Evolutionary conservation across 2,329 filamentous ascomycete species (phyloP), one percentile per base, ranked within the genome.

Genomic region (Fusarium fujikuroi): DNA sequence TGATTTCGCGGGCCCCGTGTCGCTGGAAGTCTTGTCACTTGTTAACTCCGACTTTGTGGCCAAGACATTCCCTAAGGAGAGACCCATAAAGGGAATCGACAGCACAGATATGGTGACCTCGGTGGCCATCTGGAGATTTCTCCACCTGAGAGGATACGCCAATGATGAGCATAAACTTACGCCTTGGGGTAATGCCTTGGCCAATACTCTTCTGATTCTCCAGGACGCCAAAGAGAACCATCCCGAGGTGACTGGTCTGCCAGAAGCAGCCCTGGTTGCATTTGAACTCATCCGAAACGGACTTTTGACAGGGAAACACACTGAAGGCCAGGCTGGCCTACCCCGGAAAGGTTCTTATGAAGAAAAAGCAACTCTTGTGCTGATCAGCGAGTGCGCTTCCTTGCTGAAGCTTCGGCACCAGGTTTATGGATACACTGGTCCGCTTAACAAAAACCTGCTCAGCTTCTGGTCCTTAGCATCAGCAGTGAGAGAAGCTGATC

Each of bases 401-500:
- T 86, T 98, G 65, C 89, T 95, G 58, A 94, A 93, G 78, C 87
- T 98, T 70, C 90, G 91, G 37, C 96, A 99, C 80, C 89, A 93
- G 76, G 87, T 89, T 7, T 95, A 95, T 75, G 96, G 96, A 36
- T 99, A 98, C 82, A 98, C 95, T 4, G 96, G 96, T 2, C 95
- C 96, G 3, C 87, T 99, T 3, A 97, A 95, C 85, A 92, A 96
- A 81, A 95, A 95, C 75, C 87, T 98, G 59, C 87, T 99, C 46
- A 92, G 91, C 32, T 99, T 95, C 85, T 93, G 94, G 69, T 95
- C 94, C 3, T 87, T 98, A 65, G 91, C 94, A 44, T 92, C 92
- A 5, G 90, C 93, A 44, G 91, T 98, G 30, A 92, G 95, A 43
- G 90, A 92, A 72, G 90, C 91, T 39, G 87, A 97, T 72, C 90